Conservation (phyloP, 306 rosid species). For the Rosa lucieae region DNA sequence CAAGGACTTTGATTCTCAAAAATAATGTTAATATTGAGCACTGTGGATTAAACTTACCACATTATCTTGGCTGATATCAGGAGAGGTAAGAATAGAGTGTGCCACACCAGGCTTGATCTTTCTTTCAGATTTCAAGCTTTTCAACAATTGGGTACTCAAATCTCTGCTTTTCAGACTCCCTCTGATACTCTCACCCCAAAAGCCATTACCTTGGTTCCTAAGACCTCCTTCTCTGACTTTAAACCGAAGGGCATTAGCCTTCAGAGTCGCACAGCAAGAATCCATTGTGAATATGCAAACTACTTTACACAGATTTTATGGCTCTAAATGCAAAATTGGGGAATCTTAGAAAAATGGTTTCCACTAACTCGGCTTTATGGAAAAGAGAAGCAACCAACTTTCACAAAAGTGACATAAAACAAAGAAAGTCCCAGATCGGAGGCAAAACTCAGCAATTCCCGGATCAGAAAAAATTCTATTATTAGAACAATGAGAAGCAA, state of each 20-base stretch:
- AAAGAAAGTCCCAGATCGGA: not conserved
- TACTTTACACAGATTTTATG: constrained; percentile 10
- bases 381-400: constrained; percentile 16
- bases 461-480: constrained; percentile 7
- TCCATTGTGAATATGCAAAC: constrained; percentile 35
- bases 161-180: constrained; percentile 35
- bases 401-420: constrained; percentile 5
- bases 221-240: constrained; percentile 18
- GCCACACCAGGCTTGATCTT: constrained; percentile 34
- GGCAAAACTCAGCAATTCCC: constrained; percentile 1
- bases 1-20: not conserved
- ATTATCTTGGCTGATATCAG: constrained; percentile 42
- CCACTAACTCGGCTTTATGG: not conserved
- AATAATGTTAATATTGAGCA: not conserved
- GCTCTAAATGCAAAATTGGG: not conserved
- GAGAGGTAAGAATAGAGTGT: constrained; percentile 52
- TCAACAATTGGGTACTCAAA: constrained; percentile 32
- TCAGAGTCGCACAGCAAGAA: constrained; percentile 47
- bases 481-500: not conserved
- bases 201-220: constrained; percentile 34
- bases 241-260: constrained; percentile 30
- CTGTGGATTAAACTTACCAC: constrained; percentile 34
- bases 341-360: constrained; percentile 17
- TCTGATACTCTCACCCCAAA: constrained; percentile 55
- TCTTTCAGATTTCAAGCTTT: constrained; percentile 25